A percentile compares a stretch with the other conserved stretches of the same genome.
These are phyloP conservation scores for Berberis thunbergii DNA, from an alignment of 164 flowering plant genomes.

Conservation along the genomic window DNA sequence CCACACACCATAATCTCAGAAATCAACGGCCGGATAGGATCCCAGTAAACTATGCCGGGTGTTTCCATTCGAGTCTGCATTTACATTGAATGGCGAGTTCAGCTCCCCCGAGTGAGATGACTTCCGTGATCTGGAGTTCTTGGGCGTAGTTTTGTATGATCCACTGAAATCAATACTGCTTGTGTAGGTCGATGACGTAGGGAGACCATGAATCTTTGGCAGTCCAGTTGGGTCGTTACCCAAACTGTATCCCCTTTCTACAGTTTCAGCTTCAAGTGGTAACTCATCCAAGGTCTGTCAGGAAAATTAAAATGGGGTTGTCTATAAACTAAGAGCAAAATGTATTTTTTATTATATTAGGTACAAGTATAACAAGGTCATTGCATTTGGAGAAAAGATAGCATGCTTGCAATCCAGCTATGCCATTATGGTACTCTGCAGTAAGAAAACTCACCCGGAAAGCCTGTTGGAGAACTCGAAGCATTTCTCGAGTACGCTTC, in stretches of 20 bases:
- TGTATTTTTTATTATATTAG: too few species aligned
- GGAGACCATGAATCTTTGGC: constrained; percentile 54
- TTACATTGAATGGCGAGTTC: constrained; percentile 35
- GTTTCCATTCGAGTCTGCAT: constrained; percentile 59
- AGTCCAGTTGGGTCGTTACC: constrained; percentile 76
- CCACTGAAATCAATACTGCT: constrained; percentile 39
- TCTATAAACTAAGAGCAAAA: too few species aligned
- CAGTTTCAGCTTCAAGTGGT: constrained; percentile 82
- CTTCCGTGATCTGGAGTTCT: constrained; percentile 52
- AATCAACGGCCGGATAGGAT: constrained; percentile 44
- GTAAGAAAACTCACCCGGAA: constrained; percentile 46
- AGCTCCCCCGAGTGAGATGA: constrained; percentile 89
- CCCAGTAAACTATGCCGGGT: constrained; percentile 33
- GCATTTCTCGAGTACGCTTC: constrained; percentile 74
- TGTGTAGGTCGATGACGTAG: constrained; percentile 38
- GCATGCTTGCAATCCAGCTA: neutral
- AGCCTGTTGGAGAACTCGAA: constrained; percentile 85
- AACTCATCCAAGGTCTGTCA: constrained; percentile 83
- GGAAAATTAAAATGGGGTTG: constrained; percentile 1
- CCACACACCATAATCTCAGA: constrained; percentile 8
- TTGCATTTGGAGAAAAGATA: neutral
- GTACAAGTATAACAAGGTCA: too few species aligned
- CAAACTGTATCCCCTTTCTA: constrained; percentile 66
- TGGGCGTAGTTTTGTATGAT: constrained; percentile 60
- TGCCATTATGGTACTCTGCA: neutral